phyloP scores from a whole-genome alignment of 169 alveolate species.

The Besnoitia besnoiti region DNA sequence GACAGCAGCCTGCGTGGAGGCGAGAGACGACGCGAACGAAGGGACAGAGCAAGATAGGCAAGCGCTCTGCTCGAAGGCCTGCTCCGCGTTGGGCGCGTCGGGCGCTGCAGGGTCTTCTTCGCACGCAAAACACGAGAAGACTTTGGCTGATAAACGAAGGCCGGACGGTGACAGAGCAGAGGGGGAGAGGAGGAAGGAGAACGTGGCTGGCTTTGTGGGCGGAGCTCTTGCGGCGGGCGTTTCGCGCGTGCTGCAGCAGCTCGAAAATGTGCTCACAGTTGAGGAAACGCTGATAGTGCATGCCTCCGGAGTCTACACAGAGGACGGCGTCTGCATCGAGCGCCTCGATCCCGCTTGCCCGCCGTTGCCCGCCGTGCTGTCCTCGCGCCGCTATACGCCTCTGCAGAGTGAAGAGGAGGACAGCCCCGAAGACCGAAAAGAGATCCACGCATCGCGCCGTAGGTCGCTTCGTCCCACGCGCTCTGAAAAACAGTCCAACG shows the following conservation, averaged over 20 bases:
- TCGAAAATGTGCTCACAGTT: conserved; percentile 37
- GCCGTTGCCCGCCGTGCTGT: neutral
- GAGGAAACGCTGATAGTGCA: conserved; percentile 8
- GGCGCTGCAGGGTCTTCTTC: neutral
- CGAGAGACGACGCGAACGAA: neutral
- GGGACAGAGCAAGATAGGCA: neutral
- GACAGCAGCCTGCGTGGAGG: neutral
- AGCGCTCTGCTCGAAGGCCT: no score
- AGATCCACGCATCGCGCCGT: no score
- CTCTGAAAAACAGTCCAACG: no score
- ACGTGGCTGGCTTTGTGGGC: conserved; percentile 30
- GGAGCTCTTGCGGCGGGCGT: conserved; percentile 59
- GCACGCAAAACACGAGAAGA: neutral
- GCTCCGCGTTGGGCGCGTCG: no score
- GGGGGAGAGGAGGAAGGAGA: neutral
- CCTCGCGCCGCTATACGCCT: neutral
- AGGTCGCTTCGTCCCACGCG: no score
- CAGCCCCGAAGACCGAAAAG: neutral
- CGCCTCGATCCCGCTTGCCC: neutral
- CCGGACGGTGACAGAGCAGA: neutral
- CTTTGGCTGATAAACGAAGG: neutral
- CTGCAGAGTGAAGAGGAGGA: neutral
- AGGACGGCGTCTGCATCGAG: conserved; percentile 14
- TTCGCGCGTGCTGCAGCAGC: conserved; percentile 52
- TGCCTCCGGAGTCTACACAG: conserved; percentile 15